Evolutionary conservation across 257 asterid species (phyloP).

Genomic region (Linaria vulgaris): DNA sequence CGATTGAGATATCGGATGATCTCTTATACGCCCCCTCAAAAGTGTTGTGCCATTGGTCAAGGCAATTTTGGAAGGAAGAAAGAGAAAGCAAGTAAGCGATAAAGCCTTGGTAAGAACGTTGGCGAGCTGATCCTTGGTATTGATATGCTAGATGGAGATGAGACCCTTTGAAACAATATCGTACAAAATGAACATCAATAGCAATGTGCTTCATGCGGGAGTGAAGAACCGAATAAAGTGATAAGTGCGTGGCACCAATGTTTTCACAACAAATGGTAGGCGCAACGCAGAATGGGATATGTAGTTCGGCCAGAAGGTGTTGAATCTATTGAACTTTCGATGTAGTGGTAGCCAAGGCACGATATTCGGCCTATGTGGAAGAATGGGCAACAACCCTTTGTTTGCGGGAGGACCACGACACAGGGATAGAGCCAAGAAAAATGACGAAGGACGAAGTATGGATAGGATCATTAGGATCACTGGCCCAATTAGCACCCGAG

Average conservation of each 20-base stretch:
- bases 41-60: neutral
- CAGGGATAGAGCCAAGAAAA: no score
- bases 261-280: neutral
- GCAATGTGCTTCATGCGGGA: no score
- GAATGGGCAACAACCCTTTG: neutral
- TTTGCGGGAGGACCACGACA: neutral
- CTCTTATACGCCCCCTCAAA: no score
- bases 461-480: no score
- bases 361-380: neutral
- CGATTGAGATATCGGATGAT: no score
- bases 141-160: neutral
- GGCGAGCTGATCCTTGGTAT: neutral
- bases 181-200: neutral
- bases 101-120: neutral
- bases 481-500: no score
- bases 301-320: neutral
- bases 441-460: no score
- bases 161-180: neutral
- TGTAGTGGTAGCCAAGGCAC: neutral
- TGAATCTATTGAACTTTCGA: neutral
- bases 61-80: neutral
- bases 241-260: neutral
- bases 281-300: neutral
- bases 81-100: neutral
- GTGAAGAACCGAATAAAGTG: neutral